Conservation (phyloP, 2,329 filamentous ascomycete species). For the Penicillium sp. region DNA sequence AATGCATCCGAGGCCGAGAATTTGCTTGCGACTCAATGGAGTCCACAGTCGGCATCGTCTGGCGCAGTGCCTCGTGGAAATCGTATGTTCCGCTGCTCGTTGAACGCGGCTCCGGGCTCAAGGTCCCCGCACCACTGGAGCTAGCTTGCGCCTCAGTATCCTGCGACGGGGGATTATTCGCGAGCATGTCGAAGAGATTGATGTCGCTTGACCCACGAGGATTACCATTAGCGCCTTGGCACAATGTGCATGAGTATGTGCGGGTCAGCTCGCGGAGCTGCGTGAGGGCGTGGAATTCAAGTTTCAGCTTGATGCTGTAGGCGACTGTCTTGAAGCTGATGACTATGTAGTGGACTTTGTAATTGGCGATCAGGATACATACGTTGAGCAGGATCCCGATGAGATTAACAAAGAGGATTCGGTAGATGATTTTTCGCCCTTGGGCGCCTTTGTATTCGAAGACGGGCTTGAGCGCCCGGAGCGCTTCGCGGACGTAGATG, state of each 20-base stretch:
- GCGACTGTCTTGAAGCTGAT: constrained; percentile 32
- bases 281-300: constrained; percentile 38
- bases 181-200: constrained; percentile 13
- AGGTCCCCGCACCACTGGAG: background rate
- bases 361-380: constrained; percentile 28
- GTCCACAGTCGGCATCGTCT: constrained; percentile 9
- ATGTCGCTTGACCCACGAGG: constrained; percentile 8
- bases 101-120: background rate
- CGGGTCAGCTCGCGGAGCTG: constrained; percentile 28
- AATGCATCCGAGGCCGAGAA: background rate
- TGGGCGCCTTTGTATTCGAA: constrained; percentile 33
- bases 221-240: background rate
- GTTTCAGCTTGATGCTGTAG: constrained; percentile 40
- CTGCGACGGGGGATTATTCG: background rate
- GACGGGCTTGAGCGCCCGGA: constrained; percentile 32
- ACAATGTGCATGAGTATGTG: constrained; percentile 8
- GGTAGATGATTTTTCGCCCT: constrained; percentile 34
- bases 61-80: constrained; percentile 14
- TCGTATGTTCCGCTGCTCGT: constrained; percentile 6
- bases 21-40: background rate
- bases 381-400: constrained; percentile 35
- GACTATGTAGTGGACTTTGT: constrained; percentile 30
- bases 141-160: background rate
- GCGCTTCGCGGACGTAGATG: constrained; percentile 45
- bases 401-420: constrained; percentile 39